These are phyloP conservation scores for Stentor coeruleus DNA, from an alignment of 73 alveolate species.

Conservation along the genomic window DNA sequence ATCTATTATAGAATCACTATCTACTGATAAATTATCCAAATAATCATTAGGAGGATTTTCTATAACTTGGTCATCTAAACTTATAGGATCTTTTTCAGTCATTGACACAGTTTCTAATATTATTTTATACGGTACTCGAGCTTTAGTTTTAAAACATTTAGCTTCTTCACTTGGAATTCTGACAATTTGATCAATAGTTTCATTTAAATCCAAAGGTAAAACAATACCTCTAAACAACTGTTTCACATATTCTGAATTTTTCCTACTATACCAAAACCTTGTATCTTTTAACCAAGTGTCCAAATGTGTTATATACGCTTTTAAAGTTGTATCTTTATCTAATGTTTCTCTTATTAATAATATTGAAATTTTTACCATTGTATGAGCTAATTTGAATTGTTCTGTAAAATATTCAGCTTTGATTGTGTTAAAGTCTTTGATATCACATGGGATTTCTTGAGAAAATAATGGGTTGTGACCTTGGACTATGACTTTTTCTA, in stretches of 20 bases:
- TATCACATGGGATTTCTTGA: not conserved
- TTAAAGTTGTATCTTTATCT: not conserved
- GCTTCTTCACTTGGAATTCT: constrained; percentile 11
- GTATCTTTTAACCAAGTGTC: not conserved
- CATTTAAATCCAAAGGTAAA: constrained; percentile 16
- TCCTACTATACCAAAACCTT: not conserved
- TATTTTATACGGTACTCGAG: constrained; percentile 11
- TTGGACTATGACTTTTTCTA: constrained; percentile 13
- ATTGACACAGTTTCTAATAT: constrained; percentile 8
- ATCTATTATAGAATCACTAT: not conserved
- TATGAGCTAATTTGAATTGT: not conserved
- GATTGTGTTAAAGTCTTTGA: not conserved
- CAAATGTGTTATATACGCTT: not conserved
- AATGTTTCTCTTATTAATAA: not conserved
- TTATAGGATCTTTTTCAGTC: constrained; percentile 6
- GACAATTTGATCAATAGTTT: constrained; percentile 4
- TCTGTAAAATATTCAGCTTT: not conserved
- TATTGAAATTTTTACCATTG: not conserved
- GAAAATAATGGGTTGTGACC: not conserved
- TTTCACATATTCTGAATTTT: not conserved
- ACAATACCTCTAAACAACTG: constrained; percentile 14
- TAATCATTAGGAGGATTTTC: constrained; percentile 15
- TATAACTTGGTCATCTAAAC: no score
- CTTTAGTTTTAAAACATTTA: not conserved
- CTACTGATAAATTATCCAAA: constrained; percentile 30